Evolutionary conservation across 2,329 filamentous ascomycete genomes (phyloP).

Genomic region (Ophiostoma ulmi): DNA sequence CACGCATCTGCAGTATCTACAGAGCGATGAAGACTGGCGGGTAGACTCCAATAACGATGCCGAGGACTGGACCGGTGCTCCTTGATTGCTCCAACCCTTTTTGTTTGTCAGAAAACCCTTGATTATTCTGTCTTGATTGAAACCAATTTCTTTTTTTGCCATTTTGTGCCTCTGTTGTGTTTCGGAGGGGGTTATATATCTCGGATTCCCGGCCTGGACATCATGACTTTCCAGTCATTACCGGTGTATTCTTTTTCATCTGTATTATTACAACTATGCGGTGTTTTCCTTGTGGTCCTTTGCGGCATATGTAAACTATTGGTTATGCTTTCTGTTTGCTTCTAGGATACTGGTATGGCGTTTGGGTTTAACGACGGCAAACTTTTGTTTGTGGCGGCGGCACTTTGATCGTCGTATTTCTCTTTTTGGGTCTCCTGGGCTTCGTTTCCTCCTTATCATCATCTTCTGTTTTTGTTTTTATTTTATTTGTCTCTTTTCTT

Average conservation of each 20-base stretch:
- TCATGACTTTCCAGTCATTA: not conserved
- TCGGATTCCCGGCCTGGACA: not conserved
- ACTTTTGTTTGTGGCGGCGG: not conserved
- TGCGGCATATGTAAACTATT: not conserved
- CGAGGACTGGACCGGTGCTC: conserved; percentile 28
- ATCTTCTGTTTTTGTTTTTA: not conserved
- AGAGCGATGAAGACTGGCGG: conserved; percentile 31
- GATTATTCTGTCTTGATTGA: not conserved
- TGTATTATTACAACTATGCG: not conserved
- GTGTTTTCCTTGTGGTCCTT: not conserved
- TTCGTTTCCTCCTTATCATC: not conserved
- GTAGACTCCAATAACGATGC: conserved; percentile 28
- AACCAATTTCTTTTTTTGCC: not conserved
- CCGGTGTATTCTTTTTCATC: not conserved
- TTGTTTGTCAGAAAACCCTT: not conserved
- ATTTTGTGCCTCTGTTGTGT: not conserved
- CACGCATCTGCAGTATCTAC: conserved; percentile 26
- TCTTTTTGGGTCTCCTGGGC: not conserved
- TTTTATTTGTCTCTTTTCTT: no score
- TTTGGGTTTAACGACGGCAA: not conserved
- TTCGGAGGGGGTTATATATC: not conserved
- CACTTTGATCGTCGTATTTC: not conserved
- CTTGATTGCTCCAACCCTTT: not conserved
- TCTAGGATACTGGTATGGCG: not conserved
- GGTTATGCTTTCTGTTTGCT: not conserved